A percentile compares a stretch with the other conserved stretches of the same genome.
These are phyloP conservation scores for Boletus vermiculosoides DNA, from an alignment of 768 basidiomycete genomes.

Conservation along the genomic window DNA sequence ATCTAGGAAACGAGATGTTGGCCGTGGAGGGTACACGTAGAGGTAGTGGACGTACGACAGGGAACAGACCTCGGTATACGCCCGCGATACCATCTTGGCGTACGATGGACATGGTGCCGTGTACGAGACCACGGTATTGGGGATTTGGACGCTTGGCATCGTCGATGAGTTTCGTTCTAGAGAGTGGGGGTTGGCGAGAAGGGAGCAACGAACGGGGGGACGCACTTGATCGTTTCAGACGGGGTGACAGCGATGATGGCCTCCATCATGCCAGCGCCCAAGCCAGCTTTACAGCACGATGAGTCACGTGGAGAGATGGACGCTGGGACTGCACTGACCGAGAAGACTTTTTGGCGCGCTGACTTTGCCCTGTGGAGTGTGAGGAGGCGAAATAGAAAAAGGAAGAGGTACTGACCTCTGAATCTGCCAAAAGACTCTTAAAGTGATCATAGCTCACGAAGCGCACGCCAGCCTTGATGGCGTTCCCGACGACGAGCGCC, in stretches of 20 bases:
- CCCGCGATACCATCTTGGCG: conserved; percentile 81
- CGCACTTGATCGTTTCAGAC: conserved; percentile 97
- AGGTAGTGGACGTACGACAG: conserved; percentile 65
- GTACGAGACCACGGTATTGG: conserved; percentile 81
- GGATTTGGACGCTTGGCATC: conserved; percentile 86
- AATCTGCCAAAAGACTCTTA: conserved; percentile 78
- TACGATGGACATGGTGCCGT: conserved; percentile 81
- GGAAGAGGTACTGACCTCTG: conserved; percentile 53
- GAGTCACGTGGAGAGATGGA: conserved; percentile 6
- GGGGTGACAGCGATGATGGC: conserved; percentile 95
- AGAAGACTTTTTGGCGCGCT: conserved; percentile 81
- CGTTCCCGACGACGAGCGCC: conserved; percentile 88
- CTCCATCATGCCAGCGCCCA: conserved; percentile 89
- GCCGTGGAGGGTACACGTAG: too few species aligned
- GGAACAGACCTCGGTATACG: conserved; percentile 89
- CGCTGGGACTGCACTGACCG: conserved; percentile 42
- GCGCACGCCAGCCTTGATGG: conserved; percentile 91
- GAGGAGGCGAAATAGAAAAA: background rate
- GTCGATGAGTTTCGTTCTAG: conserved; percentile 94
- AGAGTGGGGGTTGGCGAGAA: background rate
- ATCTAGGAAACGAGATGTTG: conserved; percentile 50
- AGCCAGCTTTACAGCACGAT: conserved; percentile 49
- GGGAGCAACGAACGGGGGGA: background rate
- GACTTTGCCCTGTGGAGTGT: conserved; percentile 73
- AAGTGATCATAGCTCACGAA: conserved; percentile 95